phyloP scores from a whole-genome alignment of 148 eudicot species.

The Fallopia convolvulus region DNA sequence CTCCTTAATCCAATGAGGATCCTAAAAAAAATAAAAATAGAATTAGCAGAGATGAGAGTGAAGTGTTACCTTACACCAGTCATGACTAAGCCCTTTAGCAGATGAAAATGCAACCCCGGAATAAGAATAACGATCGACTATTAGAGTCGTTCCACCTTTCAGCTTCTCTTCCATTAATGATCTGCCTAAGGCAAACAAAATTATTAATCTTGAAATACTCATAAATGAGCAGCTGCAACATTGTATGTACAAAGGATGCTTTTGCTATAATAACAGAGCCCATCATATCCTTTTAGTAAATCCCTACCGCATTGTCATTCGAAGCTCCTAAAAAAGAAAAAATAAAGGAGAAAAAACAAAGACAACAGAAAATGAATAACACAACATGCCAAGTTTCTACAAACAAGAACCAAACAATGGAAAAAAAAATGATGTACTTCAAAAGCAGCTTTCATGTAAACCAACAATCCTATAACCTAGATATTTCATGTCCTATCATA shows the following conservation, averaged over 20 bases:
- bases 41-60: not conserved
- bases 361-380: not conserved
- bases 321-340: not conserved
- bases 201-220: not conserved
- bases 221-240: not conserved
- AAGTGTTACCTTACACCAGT: constrained; percentile 85
- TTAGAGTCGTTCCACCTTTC: constrained; percentile 68
- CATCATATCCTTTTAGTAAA: not conserved
- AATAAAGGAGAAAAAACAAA: not conserved
- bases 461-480: not conserved
- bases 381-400: not conserved
- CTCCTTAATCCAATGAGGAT: not conserved
- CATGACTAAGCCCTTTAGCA: constrained; percentile 87
- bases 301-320: not conserved
- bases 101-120: constrained; percentile 97
- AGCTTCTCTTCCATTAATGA: constrained; percentile 77
- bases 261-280: not conserved
- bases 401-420: not conserved
- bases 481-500: not conserved
- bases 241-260: not conserved
- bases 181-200: constrained; percentile 28
- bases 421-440: not conserved
- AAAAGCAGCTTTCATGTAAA: not conserved
- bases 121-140: constrained; percentile 92
- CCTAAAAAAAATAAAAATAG: not conserved